Evolutionary conservation across 176 grass and related monocot species (phyloP).

Genomic region (Musa schizocarpa): DNA sequence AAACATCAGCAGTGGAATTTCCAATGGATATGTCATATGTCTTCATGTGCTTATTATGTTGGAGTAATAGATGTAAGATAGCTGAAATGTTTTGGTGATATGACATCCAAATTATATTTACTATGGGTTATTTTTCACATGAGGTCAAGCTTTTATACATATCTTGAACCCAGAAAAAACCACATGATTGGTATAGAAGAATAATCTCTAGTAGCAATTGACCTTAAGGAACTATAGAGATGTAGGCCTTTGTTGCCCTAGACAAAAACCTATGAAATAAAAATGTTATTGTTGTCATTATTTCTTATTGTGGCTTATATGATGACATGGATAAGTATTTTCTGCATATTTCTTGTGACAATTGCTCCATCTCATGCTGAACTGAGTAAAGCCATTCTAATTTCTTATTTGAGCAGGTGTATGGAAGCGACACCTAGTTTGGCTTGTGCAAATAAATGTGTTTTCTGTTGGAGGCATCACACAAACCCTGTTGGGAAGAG

Average conservation of each 20-base stretch:
- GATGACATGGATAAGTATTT: background rate
- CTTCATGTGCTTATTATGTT: background rate
- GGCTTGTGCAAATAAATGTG: conserved; percentile 99
- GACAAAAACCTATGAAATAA: background rate
- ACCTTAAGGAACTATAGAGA: background rate
- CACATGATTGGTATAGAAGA: background rate
- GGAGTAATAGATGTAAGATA: background rate
- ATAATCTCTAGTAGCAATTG: background rate
- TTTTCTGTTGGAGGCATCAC: conserved; percentile 99
- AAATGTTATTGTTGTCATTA: background rate
- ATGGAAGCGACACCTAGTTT: conserved; percentile 99
- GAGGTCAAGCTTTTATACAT: background rate
- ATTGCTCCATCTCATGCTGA: background rate
- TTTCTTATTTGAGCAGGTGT: conserved; percentile 41
- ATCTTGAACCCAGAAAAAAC: background rate
- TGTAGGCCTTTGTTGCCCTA: background rate
- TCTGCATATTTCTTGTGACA: background rate
- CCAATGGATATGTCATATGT: background rate
- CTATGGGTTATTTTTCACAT: background rate
- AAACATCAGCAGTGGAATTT: background rate
- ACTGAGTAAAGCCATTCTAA: background rate
- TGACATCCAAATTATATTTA: background rate
- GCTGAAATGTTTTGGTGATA: background rate
- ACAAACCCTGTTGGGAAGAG: conserved; percentile 98
- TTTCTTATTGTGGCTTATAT: background rate